Conservation (phyloP, 306 rosid genomes). For the Pterocarpus macrocarpus region DNA sequence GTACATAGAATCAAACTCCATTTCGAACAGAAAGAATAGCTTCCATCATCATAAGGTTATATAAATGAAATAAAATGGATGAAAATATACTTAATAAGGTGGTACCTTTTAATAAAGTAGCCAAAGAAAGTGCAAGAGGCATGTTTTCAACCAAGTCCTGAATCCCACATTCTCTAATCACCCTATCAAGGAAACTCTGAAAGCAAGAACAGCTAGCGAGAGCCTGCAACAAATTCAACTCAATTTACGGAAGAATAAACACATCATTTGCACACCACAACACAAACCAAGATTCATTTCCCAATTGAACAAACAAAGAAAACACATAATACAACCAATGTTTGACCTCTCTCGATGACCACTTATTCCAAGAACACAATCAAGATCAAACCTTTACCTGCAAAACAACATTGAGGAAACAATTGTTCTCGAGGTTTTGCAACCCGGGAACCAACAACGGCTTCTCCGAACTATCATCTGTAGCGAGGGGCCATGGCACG, state of each 20-base stretch:
- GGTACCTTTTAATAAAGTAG: conserved; percentile 75
- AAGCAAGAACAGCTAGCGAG: conserved; percentile 81
- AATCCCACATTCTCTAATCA: conserved; percentile 61
- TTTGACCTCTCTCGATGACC: background rate
- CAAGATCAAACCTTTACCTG: conserved; percentile 60
- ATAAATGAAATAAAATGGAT: background rate
- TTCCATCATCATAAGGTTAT: background rate
- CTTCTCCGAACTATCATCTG: conserved; percentile 35
- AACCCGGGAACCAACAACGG: conserved; percentile 69
- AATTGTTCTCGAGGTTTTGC: conserved; percentile 83
- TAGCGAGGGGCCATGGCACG: conserved; percentile 48
- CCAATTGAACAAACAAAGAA: conserved; percentile 10
- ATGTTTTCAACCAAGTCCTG: conserved; percentile 57
- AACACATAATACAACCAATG: background rate
- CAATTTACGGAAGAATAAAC: background rate
- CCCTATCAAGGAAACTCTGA: conserved; percentile 64
- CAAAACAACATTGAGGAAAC: conserved; percentile 85
- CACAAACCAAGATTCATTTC: background rate
- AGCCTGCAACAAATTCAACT: conserved; percentile 63
- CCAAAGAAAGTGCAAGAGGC: conserved; percentile 77
- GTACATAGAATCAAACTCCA: too few species aligned
- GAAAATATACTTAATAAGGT: background rate
- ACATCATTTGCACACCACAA: background rate
- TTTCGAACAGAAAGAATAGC: background rate
- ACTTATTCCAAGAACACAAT: background rate